These are phyloP conservation scores for Trichodelitschia bisporula DNA, from an alignment of 495 filamentous ascomycete species.

Conservation along the genomic window DNA sequence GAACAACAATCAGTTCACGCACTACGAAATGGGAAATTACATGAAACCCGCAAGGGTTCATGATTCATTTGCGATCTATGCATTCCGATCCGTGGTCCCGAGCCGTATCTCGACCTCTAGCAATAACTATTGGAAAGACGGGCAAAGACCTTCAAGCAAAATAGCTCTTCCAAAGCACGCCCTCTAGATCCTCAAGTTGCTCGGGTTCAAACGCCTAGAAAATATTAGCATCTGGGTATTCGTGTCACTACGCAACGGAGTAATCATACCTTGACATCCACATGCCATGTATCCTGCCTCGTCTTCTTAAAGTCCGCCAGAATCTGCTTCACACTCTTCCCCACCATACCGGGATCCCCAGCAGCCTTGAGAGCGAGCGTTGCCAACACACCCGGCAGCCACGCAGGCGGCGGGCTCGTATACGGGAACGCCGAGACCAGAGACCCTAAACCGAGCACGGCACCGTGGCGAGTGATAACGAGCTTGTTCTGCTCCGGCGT, in stretches of 20 bases:
- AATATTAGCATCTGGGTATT: slow-evolving; percentile 5
- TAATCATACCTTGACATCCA: slow-evolving; percentile 74
- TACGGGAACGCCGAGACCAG: slow-evolving; percentile 96
- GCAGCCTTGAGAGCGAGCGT: slow-evolving; percentile 65
- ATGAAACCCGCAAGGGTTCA: too few relatives aligned
- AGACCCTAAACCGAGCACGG: slow-evolving; percentile 76
- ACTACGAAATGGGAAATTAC: too few relatives aligned
- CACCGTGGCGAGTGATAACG: slow-evolving; percentile 63
- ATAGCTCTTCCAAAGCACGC: slow-evolving; percentile 98
- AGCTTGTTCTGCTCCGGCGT: slow-evolving; percentile 67
- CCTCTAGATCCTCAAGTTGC: slow-evolving; percentile 85
- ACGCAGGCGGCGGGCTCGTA: slow-evolving; percentile 66
- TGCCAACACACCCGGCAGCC: slow-evolving; percentile 86
- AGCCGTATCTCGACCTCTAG: too few relatives aligned
- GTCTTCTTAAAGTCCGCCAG: slow-evolving; percentile 99
- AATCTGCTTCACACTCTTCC: slow-evolving; percentile 89
- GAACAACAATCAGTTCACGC: too few relatives aligned
- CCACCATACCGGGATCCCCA: slow-evolving; percentile 74
- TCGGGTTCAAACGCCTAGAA: slow-evolving; percentile 68
- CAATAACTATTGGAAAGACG: too few relatives aligned
- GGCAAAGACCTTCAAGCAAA: too few relatives aligned
- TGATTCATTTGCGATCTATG: too few relatives aligned
- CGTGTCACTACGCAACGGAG: neutral
- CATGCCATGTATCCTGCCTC: slow-evolving; percentile 94
- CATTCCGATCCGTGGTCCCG: too few relatives aligned